phyloP scores from a whole-genome alignment of 2,329 filamentous ascomycete species.

The Pseudopithomyces maydicus region DNA sequence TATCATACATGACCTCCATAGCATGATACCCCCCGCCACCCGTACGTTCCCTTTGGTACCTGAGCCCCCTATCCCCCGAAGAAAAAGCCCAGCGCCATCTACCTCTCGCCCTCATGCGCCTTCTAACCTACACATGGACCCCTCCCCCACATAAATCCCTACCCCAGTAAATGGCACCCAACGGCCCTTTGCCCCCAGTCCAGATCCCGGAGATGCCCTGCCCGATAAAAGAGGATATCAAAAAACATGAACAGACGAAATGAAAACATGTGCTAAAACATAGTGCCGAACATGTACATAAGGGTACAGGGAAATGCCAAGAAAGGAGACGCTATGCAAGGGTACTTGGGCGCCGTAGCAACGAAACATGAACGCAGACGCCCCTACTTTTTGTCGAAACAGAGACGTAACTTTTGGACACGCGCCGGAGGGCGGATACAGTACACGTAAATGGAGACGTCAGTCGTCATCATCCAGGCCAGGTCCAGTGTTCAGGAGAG shows the following conservation, averaged over 20 bases:
- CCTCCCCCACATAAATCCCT: not conserved
- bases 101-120: conserved; percentile 1
- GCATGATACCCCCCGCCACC: conserved; percentile 1
- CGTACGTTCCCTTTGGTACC: conserved; percentile 2
- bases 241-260: conserved; percentile 25
- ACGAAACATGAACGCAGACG: conserved; percentile 28
- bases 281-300: conserved; percentile 30
- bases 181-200: conserved; percentile 8
- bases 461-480: conserved; percentile 35
- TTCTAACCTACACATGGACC: conserved; percentile 1
- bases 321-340: conserved; percentile 47
- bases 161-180: conserved; percentile 1
- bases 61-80: not conserved
- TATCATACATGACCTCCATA: conserved; percentile 13
- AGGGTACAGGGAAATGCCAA: conserved; percentile 39
- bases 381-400: conserved; percentile 41
- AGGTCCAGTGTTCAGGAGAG: conserved; percentile 14
- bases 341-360: conserved; percentile 30
- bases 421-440: conserved; percentile 41
- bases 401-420: conserved; percentile 44
- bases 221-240: conserved; percentile 14
- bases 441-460: conserved; percentile 44
- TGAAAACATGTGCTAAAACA: conserved; percentile 26
- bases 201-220: conserved; percentile 10
- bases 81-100: no score